These are phyloP conservation scores for Phytophthora multivora DNA, from an alignment of 352 stramenopile genomes.

Conservation along the genomic window DNA sequence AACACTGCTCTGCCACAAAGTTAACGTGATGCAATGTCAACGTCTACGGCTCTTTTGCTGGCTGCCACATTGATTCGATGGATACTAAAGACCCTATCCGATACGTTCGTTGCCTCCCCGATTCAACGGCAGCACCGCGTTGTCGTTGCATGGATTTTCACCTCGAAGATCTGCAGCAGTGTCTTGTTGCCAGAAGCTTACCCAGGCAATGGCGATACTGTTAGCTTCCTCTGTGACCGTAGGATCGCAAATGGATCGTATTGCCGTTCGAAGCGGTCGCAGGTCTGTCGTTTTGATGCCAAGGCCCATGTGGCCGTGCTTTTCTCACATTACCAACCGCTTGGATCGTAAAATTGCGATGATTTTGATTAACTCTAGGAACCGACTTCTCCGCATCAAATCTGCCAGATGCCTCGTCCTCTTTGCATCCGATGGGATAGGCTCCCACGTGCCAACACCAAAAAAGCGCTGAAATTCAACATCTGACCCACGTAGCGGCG, in stretches of 20 bases:
- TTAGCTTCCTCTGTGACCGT: too few species aligned
- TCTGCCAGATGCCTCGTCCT: background rate
- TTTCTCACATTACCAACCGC: constrained; percentile 9
- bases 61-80: background rate
- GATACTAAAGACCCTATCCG: background rate
- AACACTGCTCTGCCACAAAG: background rate
- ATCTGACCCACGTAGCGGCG: constrained; percentile 1
- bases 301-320: constrained; percentile 7
- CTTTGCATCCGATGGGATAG: constrained; percentile 13
- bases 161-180: too few species aligned
- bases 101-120: background rate
- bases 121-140: too few species aligned
- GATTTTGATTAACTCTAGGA: background rate
- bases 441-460: constrained; percentile 11
- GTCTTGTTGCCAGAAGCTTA: too few species aligned
- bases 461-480: constrained; percentile 14
- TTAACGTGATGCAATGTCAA: background rate
- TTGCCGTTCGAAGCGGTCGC: background rate
- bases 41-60: background rate
- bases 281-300: background rate
- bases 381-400: background rate
- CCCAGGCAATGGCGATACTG: too few species aligned
- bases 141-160: too few species aligned
- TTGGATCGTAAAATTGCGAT: background rate
- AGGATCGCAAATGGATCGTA: too few species aligned